These are phyloP conservation scores for Akebia trifoliata DNA, from an alignment of 164 flowering plant genomes.

Conservation along the genomic window DNA sequence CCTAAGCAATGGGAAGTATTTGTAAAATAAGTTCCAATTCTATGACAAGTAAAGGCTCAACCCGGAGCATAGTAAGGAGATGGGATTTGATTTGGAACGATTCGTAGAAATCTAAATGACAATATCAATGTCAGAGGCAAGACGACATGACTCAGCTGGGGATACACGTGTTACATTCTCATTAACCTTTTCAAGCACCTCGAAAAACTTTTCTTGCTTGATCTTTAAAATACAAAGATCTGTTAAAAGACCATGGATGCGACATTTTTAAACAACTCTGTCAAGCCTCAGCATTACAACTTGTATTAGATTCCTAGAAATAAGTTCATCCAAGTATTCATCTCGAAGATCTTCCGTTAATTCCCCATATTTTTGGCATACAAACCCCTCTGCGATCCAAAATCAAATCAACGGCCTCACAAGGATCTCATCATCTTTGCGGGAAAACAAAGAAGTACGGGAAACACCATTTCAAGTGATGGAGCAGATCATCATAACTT, in stretches of 20 bases:
- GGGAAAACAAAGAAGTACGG: slow-evolving; percentile 5
- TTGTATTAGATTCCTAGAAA: neutral
- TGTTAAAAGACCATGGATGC: slow-evolving; percentile 14
- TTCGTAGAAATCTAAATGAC: neutral
- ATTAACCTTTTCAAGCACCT: neutral
- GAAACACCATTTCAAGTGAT: slow-evolving; percentile 1
- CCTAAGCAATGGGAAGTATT: slow-evolving; percentile 2
- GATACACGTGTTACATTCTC: neutral
- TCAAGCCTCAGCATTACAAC: neutral
- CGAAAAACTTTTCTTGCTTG: slow-evolving; percentile 4
- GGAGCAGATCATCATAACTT: neutral
- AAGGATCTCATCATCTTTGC: neutral
- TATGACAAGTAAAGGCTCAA: neutral
- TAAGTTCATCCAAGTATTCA: slow-evolving; percentile 4
- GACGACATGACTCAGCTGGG: neutral
- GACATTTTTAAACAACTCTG: slow-evolving; percentile 8
- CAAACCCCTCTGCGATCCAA: slow-evolving; percentile 17
- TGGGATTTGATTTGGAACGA: neutral
- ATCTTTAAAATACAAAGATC: slow-evolving; percentile 8
- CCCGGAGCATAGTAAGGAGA: neutral
- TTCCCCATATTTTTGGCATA: neutral
- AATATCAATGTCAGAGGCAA: neutral
- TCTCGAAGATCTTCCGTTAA: slow-evolving; percentile 7
- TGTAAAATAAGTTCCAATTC: neutral
- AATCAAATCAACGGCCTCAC: neutral